phyloP scores from a whole-genome alignment of 352 stramenopile species.

The Phytophthora pseudosyringae region DNA sequence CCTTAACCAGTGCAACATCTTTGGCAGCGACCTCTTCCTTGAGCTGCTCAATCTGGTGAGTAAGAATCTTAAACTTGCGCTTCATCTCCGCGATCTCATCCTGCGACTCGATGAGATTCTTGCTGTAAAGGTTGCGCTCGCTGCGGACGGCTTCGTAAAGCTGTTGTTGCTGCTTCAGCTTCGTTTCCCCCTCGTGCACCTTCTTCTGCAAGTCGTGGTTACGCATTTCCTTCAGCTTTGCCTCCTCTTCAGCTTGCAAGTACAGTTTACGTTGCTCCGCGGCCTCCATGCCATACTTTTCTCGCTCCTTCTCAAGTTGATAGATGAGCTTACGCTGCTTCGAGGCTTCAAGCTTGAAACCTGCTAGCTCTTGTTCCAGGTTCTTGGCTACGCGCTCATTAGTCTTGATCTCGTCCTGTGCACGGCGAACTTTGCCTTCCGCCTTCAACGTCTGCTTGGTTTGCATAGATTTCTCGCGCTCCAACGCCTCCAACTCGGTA shows the following conservation, averaged over 20 bases:
- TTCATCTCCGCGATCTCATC: conserved; percentile 97
- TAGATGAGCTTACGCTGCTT: conserved; percentile 93
- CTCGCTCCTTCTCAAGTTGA: conserved; percentile 93
- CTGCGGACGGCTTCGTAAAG: conserved; percentile 95
- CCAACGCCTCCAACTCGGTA: conserved; percentile 84
- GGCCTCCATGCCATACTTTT: conserved; percentile 92
- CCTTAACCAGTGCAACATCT: conserved; percentile 95
- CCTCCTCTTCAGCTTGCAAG: conserved; percentile 83
- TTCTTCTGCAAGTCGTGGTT: conserved; percentile 88
- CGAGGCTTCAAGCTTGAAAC: conserved; percentile 83
- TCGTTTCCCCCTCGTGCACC: conserved; percentile 90
- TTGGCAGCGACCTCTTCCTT: conserved; percentile 97
- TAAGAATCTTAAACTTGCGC: conserved; percentile 97
- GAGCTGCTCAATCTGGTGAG: conserved; percentile 95
- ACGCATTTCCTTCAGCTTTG: conserved; percentile 82
- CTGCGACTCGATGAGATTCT: conserved; percentile 96
- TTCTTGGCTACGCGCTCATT: conserved; percentile 93
- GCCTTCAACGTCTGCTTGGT: conserved; percentile 81
- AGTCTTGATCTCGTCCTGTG: conserved; percentile 91
- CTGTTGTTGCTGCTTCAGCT: conserved; percentile 97
- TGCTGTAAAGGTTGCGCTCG: conserved; percentile 96
- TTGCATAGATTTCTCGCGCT: conserved; percentile 88
- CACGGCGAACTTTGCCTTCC: conserved; percentile 89
- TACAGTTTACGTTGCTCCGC: conserved; percentile 87
- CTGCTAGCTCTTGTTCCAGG: conserved; percentile 80